phyloP scores from a whole-genome alignment of 2,329 filamentous ascomycete genomes.

The Trichoderma endophyticum region DNA sequence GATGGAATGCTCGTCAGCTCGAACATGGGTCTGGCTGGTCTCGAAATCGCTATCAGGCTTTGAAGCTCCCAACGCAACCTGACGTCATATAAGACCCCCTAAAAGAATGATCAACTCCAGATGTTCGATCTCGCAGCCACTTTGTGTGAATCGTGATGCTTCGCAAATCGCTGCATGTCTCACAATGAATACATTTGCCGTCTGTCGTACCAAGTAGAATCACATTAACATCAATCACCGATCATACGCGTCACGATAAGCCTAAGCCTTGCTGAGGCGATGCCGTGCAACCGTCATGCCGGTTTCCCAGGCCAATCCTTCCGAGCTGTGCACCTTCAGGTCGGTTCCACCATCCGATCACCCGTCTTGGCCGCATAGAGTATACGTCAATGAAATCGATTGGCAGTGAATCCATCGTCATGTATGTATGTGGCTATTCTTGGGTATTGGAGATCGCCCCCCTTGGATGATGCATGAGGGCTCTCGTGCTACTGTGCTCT shows the following conservation, averaged over 20 bases:
- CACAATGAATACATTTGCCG: not conserved
- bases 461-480: not conserved
- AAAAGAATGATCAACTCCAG: not conserved
- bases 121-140: not conserved
- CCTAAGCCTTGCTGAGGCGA: not conserved
- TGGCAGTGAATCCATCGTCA: not conserved
- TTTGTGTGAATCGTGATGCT: not conserved
- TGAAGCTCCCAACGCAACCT: conserved; percentile 5
- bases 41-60: not conserved
- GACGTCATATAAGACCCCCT: conserved; percentile 12
- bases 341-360: conserved; percentile 1
- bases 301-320: not conserved
- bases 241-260: conserved; percentile 8
- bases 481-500: not conserved
- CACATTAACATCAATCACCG: not conserved
- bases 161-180: not conserved
- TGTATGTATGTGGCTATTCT: not conserved
- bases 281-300: conserved; percentile 5
- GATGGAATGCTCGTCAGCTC: not conserved
- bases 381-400: conserved; percentile 6
- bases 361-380: conserved; percentile 1
- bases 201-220: not conserved
- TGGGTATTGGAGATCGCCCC: not conserved
- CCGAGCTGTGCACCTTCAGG: not conserved
- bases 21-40: not conserved